Evolutionary conservation across 768 basidiomycete species (phyloP).

Genomic region (Russula vinacea): DNA sequence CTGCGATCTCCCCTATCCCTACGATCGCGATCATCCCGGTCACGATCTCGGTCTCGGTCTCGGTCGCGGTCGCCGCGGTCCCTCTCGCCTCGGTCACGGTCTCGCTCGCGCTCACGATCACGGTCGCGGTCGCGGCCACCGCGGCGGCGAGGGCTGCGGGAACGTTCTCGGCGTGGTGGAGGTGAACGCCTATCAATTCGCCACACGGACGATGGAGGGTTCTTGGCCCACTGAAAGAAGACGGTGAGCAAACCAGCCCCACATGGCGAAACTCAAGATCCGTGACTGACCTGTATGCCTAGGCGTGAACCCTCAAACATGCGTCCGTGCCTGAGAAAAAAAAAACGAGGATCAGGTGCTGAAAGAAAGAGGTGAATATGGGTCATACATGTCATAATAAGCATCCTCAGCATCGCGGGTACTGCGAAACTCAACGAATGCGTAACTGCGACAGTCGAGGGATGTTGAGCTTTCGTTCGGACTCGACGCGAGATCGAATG

Average conservation of each 20-base stretch:
- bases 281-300: constrained; percentile 61
- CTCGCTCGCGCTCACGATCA: constrained; percentile 22
- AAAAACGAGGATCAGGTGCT: not conserved
- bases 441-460: constrained; percentile 62
- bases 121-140: constrained; percentile 35
- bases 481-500: constrained; percentile 31
- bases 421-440: constrained; percentile 81
- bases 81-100: constrained; percentile 32
- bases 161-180: constrained; percentile 37
- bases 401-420: constrained; percentile 78
- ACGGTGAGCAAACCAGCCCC: not conserved
- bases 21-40: constrained; percentile 29
- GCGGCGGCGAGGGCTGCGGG: constrained; percentile 49
- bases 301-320: constrained; percentile 70
- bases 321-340: constrained; percentile 60
- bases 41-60: constrained; percentile 36
- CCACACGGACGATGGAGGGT: constrained; percentile 81
- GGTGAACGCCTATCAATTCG: constrained; percentile 62
- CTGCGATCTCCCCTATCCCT: constrained; percentile 33
- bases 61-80: constrained; percentile 36
- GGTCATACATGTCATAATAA: constrained; percentile 71
- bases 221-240: constrained; percentile 65
- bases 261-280: not conserved
- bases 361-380: not conserved
- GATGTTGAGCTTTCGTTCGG: constrained; percentile 56